phyloP scores from a whole-genome alignment of 1,284 basidiomycete species.

The Inonotus obliquus region DNA sequence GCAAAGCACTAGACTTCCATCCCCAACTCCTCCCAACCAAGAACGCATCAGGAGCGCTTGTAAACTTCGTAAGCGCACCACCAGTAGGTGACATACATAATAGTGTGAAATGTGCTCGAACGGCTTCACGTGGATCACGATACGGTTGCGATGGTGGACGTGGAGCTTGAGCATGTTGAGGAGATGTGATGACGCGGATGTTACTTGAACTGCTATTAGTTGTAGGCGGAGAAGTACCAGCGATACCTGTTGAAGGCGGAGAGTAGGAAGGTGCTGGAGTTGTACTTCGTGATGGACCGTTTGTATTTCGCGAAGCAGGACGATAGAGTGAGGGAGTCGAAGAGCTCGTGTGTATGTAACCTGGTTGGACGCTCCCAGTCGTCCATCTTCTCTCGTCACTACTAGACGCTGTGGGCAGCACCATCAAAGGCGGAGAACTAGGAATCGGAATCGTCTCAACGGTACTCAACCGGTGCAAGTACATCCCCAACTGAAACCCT shows the following conservation, averaged over 20 bases:
- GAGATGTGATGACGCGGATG: slow-evolving; percentile 33
- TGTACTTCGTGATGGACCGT: slow-evolving; percentile 14
- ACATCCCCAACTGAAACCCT: slow-evolving; percentile 76
- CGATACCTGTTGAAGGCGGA: slow-evolving; percentile 14
- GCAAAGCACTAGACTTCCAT: slow-evolving; percentile 69
- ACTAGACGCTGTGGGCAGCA: neutral
- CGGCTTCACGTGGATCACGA: slow-evolving; percentile 63
- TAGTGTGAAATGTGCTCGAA: slow-evolving; percentile 80
- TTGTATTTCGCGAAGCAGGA: slow-evolving; percentile 4
- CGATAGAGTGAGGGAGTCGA: slow-evolving; percentile 14
- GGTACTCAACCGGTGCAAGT: slow-evolving; percentile 81
- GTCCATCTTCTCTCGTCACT: slow-evolving; percentile 1
- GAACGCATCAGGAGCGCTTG: slow-evolving; percentile 84
- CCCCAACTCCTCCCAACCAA: slow-evolving; percentile 77
- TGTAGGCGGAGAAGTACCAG: slow-evolving; percentile 16
- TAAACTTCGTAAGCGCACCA: slow-evolving; percentile 78
- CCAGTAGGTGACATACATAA: slow-evolving; percentile 80
- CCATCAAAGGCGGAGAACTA: slow-evolving; percentile 5
- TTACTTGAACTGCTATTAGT: slow-evolving; percentile 9
- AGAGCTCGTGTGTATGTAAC: slow-evolving; percentile 10
- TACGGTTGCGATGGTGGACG: slow-evolving; percentile 59
- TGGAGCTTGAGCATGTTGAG: slow-evolving; percentile 23
- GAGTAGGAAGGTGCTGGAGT: slow-evolving; percentile 23
- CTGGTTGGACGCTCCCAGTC: slow-evolving; percentile 1
- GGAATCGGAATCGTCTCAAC: slow-evolving; percentile 39